Percentiles rank a stretch among this genome's conserved stretches.
Evolutionary conservation across 1,284 basidiomycete species (phyloP).

Genomic region (Flammula alnicola): DNA sequence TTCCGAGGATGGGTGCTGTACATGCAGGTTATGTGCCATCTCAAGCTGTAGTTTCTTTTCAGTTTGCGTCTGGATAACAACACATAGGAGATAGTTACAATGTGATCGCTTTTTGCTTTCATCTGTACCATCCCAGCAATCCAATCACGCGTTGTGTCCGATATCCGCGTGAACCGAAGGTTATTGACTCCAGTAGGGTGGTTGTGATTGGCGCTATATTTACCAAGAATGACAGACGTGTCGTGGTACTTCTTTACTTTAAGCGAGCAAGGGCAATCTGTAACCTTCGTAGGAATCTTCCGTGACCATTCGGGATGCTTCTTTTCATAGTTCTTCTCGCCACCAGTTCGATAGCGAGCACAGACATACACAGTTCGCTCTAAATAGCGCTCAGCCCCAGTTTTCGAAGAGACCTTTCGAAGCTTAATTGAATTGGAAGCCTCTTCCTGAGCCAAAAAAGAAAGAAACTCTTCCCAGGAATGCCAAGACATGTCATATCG

Average conservation of each 20-base stretch:
- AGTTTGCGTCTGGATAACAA: background rate
- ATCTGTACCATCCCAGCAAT: constrained; percentile 11
- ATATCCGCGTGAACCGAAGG: constrained; percentile 10
- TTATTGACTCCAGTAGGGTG: constrained; percentile 12
- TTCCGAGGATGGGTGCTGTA: too few species aligned
- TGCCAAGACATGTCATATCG: constrained; percentile 3
- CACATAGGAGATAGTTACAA: constrained; percentile 10
- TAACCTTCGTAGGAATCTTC: constrained; percentile 5
- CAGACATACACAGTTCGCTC: constrained; percentile 9
- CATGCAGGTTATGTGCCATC: too few species aligned
- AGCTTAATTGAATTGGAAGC: constrained; percentile 1
- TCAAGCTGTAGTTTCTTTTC: too few species aligned
- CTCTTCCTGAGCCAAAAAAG: constrained; percentile 6
- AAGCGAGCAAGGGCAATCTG: constrained; percentile 9
- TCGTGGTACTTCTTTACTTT: constrained; percentile 9
- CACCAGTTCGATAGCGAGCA: constrained; percentile 8
- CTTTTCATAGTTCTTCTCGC: constrained; percentile 2
- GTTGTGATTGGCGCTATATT: constrained; percentile 6
- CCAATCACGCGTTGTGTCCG: constrained; percentile 4
- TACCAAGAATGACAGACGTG: constrained; percentile 2
- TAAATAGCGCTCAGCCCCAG: constrained; percentile 1
- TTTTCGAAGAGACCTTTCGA: background rate
- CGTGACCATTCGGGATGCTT: constrained; percentile 9
- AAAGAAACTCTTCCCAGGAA: constrained; percentile 3
- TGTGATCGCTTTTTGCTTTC: constrained; percentile 5